Evolutionary conservation across 176 grass and related monocot genomes (phyloP).

Genomic region (Musa troglodytarum): DNA sequence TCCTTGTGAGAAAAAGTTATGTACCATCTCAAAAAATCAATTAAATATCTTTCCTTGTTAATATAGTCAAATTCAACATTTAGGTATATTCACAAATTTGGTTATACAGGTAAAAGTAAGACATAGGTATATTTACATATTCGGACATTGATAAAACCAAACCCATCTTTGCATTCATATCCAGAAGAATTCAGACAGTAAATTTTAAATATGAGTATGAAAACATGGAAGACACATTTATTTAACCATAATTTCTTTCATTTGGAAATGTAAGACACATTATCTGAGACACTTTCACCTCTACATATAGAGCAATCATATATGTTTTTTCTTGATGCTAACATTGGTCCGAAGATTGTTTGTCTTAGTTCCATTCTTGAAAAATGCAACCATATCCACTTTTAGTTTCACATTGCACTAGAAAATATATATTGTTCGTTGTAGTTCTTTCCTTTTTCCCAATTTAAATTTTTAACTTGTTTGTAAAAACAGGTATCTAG

Average conservation of each 20-base stretch:
- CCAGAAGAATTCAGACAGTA: no score
- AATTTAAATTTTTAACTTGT: background rate
- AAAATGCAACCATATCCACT: background rate
- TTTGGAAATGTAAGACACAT: no score
- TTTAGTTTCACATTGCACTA: background rate
- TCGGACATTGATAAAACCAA: background rate
- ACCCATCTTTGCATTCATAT: background rate
- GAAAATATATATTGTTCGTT: background rate
- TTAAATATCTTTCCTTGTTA: background rate
- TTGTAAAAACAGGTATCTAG: slow-evolving; percentile 53
- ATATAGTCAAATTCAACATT: background rate
- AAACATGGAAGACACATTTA: background rate
- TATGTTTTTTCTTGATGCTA: background rate
- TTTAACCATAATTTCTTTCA: background rate
- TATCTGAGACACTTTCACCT: no score
- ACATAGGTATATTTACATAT: no score
- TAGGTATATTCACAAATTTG: no score
- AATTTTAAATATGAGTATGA: background rate
- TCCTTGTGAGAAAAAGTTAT: background rate
- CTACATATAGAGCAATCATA: no score
- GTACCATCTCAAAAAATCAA: background rate
- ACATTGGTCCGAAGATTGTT: background rate
- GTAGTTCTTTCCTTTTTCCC: background rate
- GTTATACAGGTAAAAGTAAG: no score
- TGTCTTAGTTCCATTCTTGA: background rate